phyloP scores from a whole-genome alignment of 2,329 filamentous ascomycete genomes.

The Paecilomyces sp. region DNA sequence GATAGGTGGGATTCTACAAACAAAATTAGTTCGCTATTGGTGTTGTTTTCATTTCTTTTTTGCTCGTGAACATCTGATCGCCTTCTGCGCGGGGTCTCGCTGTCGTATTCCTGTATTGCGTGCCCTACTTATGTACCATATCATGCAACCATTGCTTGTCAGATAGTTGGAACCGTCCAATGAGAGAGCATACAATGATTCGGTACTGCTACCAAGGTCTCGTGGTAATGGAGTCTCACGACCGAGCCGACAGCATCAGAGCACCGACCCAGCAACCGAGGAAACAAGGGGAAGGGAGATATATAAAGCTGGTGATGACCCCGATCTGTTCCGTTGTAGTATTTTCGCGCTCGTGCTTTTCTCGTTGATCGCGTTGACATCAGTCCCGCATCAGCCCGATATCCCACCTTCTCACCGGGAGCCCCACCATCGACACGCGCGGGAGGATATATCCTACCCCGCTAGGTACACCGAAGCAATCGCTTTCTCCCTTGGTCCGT shows the following conservation, averaged over 20 bases:
- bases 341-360: neutral
- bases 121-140: neutral
- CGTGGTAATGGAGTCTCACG: neutral
- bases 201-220: neutral
- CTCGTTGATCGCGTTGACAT: conserved; percentile 22
- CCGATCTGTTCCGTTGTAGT: conserved; percentile 22
- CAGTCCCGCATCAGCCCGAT: conserved; percentile 36
- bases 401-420: conserved; percentile 21
- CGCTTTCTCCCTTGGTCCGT: neutral
- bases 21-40: neutral
- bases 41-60: neutral
- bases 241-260: neutral
- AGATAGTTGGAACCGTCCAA: neutral
- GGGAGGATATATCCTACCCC: neutral
- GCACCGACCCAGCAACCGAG: neutral
- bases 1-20: neutral
- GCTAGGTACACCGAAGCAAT: neutral
- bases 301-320: conserved; percentile 7
- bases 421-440: conserved; percentile 7
- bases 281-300: neutral
- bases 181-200: neutral
- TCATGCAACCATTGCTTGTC: neutral
- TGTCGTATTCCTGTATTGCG: neutral
- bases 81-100: neutral
- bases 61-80: neutral